Base-by-base conservation (phyloP, 2,329 filamentous ascomycete species). In the Claviceps paspali region DNA sequence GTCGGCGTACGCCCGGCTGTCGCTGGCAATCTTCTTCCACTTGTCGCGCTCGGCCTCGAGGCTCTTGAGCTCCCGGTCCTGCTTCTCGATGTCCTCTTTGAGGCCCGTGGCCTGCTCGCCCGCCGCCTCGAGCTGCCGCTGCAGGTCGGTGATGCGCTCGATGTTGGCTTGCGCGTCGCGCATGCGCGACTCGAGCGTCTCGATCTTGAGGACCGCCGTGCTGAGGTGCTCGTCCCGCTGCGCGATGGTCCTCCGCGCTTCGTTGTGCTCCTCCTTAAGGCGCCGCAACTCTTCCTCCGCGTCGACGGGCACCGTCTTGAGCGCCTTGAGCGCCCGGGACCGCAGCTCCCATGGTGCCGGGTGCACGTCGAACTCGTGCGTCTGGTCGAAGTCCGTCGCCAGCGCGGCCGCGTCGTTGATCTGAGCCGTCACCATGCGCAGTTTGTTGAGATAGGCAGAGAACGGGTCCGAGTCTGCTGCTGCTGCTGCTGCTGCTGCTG, bases 201-300 rank as follows among this genome's bases (percentile, higher is more conserved):
- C 88, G 47, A 95, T 93, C 57, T 91, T 87, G 47, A 95, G 80
- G n/a, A 79, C 73, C 18, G 83, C 72, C 41, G 92, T 88, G 55
- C 92, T 86, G 36, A 93, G 73, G 26, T 79, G 78, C 53, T 87
- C 82, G 46, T 94, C 84, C 43, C 79, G 77, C 44, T 79, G 70
- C 1, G 79, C 76, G 40, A 85, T 69, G 3, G 73, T 68, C 38
- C 79, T 76, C 3, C 82, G 79, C 15, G 81, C 77, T 50, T 88
- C 83, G 45, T 79, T 76, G 46, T 91, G 73, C 46, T 88, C 80
- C 37, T 87, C 82, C 49, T 79, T 84, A 40, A 94, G 65, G 15
- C 79, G 76, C 6, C 80, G 74, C 38, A 95, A 70, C 54, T 94
- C 83, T 50, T 88, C 82, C 52, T 94, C 85, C 0, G 81, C 77